These are phyloP conservation scores for Hordeum pubiflorum DNA, from an alignment of 202 grass and related monocot genomes.

Conservation along the genomic window DNA sequence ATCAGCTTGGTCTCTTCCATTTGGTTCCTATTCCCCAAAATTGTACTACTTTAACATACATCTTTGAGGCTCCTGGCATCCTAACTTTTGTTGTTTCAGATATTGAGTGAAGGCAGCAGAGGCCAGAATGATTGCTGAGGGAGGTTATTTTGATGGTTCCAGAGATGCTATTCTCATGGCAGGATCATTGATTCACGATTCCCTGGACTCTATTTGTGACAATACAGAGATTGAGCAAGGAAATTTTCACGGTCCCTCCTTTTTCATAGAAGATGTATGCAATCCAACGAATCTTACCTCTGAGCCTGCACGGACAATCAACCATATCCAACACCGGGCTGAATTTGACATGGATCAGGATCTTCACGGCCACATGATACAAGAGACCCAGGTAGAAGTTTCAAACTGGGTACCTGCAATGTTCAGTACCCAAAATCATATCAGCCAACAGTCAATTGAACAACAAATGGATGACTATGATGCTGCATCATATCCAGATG, in stretches of 20 bases:
- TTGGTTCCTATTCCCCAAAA: not conserved
- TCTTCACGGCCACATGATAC: not conserved
- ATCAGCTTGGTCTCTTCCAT: slow-evolving; percentile 13
- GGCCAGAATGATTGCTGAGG: slow-evolving; percentile 49
- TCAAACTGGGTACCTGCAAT: slow-evolving; percentile 45
- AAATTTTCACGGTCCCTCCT: slow-evolving; percentile 37
- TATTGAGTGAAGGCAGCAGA: not conserved
- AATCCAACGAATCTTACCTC: slow-evolving; percentile 31
- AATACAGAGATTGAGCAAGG: slow-evolving; percentile 19
- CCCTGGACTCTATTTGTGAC: slow-evolving; percentile 29
- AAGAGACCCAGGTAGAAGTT: slow-evolving; percentile 28
- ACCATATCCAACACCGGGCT: slow-evolving; percentile 40
- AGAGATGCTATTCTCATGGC: slow-evolving; percentile 45
- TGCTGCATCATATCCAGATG: slow-evolving; percentile 32
- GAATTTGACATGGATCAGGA: slow-evolving; percentile 45
- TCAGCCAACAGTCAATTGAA: slow-evolving; percentile 30
- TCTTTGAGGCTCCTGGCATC: slow-evolving; percentile 10
- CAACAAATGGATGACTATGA: slow-evolving; percentile 42
- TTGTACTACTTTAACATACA: slow-evolving; percentile 8
- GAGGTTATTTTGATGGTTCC: slow-evolving; percentile 42
- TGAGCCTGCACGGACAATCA: slow-evolving; percentile 26
- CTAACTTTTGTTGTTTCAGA: slow-evolving; percentile 5
- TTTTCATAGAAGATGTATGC: slow-evolving; percentile 49
- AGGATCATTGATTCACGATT: slow-evolving; percentile 42
- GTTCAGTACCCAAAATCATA: slow-evolving; percentile 30